A percentile compares a stretch with the other conserved stretches of the same genome.
These are phyloP conservation scores for Rubus idaeus DNA, from an alignment of 306 rosid species.

Conservation along the genomic window DNA sequence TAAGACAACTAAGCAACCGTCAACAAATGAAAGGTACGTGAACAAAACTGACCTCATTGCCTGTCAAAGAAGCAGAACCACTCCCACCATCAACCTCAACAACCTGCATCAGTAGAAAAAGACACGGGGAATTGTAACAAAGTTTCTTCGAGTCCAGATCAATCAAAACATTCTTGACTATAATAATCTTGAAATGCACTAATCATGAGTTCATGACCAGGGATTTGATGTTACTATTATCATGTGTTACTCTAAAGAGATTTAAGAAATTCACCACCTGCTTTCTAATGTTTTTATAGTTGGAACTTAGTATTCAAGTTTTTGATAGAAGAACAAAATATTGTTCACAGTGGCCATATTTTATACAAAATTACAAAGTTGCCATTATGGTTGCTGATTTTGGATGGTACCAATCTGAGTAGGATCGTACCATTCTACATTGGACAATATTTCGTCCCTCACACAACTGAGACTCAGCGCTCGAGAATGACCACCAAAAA, in stretches of 20 bases:
- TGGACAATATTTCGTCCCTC: background rate
- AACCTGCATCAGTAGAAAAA: slow-evolving; percentile 42
- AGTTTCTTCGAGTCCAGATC: slow-evolving; percentile 3
- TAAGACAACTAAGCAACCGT: background rate
- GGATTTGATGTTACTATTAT: background rate
- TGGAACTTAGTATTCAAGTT: background rate
- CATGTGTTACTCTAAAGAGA: background rate
- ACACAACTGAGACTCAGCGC: background rate
- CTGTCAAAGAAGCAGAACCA: slow-evolving; percentile 37
- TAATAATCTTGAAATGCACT: background rate
- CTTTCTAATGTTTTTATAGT: background rate
- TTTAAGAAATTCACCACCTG: background rate
- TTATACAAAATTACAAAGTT: background rate
- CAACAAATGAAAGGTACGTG: slow-evolving; percentile 16
- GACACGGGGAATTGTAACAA: background rate
- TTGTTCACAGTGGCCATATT: background rate
- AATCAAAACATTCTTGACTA: background rate
- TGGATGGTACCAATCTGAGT: background rate
- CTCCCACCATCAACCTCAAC: slow-evolving; percentile 34
- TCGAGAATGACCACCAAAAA: background rate
- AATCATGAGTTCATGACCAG: background rate
- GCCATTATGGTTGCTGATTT: background rate
- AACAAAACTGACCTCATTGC: slow-evolving; percentile 49
- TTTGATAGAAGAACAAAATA: too few species aligned
- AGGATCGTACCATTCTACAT: background rate